These are phyloP conservation scores for Remersonia thermophila DNA, from an alignment of 2,329 filamentous ascomycete species.

Conservation along the genomic window DNA sequence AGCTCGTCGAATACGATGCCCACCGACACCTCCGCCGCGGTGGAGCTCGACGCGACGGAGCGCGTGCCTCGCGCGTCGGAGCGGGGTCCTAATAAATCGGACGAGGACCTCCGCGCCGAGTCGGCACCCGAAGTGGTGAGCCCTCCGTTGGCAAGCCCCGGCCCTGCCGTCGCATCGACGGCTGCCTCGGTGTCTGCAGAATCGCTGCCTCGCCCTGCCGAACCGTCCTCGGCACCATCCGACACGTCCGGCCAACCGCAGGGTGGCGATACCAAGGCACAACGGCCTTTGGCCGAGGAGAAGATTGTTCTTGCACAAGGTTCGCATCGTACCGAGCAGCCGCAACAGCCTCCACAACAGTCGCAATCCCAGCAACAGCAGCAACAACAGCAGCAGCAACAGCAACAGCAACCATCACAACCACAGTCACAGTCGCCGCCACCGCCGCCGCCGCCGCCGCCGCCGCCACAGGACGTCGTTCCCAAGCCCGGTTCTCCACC, in stretches of 20 bases:
- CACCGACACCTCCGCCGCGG: too few species aligned
- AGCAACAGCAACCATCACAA: constrained; percentile 12
- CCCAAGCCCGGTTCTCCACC: too few species aligned
- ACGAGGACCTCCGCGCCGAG: constrained; percentile 3
- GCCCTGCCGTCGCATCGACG: constrained; percentile 23
- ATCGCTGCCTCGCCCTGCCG: too few species aligned
- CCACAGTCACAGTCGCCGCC: constrained; percentile 19
- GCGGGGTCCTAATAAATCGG: not conserved
- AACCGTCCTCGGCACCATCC: too few species aligned
- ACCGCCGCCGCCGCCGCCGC: too few species aligned
- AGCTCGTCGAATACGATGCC: not conserved
- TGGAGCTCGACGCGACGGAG: not conserved
- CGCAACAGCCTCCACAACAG: constrained; percentile 11
- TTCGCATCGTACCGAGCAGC: too few species aligned
- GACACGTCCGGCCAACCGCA: too few species aligned
- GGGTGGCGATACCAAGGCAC: too few species aligned
- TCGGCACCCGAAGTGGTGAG: constrained; percentile 2
- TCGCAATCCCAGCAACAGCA: too few species aligned
- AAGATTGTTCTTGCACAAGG: constrained; percentile 28
- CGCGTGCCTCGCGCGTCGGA: not conserved
- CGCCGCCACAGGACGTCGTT: too few species aligned
- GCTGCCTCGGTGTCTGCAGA: constrained; percentile 9
- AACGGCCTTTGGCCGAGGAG: constrained; percentile 35
- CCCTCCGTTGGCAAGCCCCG: constrained; percentile 9
- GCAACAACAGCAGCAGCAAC: too few species aligned